Evolutionary conservation across 495 filamentous ascomycete species (phyloP).

Genomic region (Xanthoparmelia taractica): DNA sequence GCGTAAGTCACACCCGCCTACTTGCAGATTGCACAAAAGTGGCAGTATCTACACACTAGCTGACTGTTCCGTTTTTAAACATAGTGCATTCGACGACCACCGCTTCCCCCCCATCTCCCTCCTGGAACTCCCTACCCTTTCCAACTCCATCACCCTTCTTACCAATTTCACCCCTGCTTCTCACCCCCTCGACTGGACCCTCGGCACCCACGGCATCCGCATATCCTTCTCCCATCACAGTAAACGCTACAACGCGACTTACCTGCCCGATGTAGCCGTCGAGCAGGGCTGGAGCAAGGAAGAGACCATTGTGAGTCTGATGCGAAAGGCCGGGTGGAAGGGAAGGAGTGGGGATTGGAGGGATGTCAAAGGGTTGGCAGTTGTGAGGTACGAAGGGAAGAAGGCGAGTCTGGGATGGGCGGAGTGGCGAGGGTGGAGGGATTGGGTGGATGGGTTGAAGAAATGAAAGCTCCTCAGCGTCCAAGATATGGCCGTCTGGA

Average conservation of each 20-base stretch:
- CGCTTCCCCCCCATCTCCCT: constrained; percentile 70
- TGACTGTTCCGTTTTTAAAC: not conserved
- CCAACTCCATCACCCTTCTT: constrained; percentile 65
- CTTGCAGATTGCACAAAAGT: not conserved
- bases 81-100: constrained; percentile 75
- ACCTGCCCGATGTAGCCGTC: constrained; percentile 81
- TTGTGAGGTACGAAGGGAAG: constrained; percentile 74
- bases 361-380: constrained; percentile 53
- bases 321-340: constrained; percentile 65
- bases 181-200: constrained; percentile 72
- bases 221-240: constrained; percentile 65
- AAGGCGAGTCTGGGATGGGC: constrained; percentile 59
- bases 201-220: constrained; percentile 77
- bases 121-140: constrained; percentile 59
- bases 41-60: constrained; percentile 1
- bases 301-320: constrained; percentile 61
- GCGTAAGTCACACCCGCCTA: constrained; percentile 46
- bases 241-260: constrained; percentile 60
- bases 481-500: not conserved
- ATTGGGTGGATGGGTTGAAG: constrained; percentile 49
- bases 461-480: not conserved
- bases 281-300: constrained; percentile 92
- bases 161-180: constrained; percentile 66
- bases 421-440: constrained; percentile 69
- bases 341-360: constrained; percentile 63